Evolutionary conservation across 1,139 yeast species (phyloP).

Genomic region (Yamadazyma dushanensis): DNA sequence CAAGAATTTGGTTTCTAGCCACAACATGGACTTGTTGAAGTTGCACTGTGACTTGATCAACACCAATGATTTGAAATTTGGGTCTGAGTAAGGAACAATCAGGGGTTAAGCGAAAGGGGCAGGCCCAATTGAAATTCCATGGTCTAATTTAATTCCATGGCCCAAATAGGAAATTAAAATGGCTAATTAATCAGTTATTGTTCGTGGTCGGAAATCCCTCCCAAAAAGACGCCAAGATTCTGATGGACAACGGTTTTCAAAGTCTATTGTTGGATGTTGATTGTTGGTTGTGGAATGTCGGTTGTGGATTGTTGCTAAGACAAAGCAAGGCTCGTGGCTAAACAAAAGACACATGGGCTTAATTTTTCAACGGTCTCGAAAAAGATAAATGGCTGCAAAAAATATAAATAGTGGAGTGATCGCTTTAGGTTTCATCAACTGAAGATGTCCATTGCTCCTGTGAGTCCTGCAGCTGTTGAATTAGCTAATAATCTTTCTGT

Average conservation of each 20-base stretch:
- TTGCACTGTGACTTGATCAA: conserved; percentile 41
- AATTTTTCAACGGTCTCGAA: background rate
- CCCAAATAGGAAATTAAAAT: too few species aligned
- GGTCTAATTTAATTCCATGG: too few species aligned
- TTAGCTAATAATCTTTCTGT: conserved; percentile 5
- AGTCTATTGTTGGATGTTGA: too few species aligned
- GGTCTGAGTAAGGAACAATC: conserved; percentile 2
- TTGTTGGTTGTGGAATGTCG: too few species aligned
- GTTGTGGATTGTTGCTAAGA: too few species aligned
- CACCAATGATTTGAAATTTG: conserved; percentile 33
- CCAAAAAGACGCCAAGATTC: too few species aligned
- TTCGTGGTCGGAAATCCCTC: too few species aligned
- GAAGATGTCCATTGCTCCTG: conserved; percentile 9
- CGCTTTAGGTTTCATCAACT: background rate
- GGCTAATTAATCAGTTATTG: too few species aligned
- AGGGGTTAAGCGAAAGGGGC: too few species aligned
- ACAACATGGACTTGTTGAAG: conserved; percentile 26
- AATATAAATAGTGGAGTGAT: background rate
- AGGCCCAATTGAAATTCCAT: too few species aligned
- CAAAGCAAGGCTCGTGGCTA: too few species aligned
- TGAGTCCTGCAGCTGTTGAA: conserved; percentile 6
- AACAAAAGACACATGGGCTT: conserved; percentile 3
- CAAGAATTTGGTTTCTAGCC: conserved; percentile 25
- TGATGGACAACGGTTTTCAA: too few species aligned
- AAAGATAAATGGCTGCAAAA: conserved; percentile 1